Evolutionary conservation across 2,329 filamentous ascomycete species (phyloP).

Genomic region (Lachnellula suecica): DNA sequence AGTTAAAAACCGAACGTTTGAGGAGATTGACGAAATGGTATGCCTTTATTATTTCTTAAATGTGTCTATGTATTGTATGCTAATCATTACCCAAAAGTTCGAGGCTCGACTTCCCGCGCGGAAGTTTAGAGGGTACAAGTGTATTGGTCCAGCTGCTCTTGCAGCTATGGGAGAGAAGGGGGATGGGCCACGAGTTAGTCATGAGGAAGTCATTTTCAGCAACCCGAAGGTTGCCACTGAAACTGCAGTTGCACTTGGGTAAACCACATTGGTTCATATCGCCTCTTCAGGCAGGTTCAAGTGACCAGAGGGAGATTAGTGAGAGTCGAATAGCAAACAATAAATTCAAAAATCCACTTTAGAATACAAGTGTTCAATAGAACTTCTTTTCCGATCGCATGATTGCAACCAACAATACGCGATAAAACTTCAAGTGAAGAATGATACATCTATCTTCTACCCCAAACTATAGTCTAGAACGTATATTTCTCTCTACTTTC

Average conservation of each 20-base stretch:
- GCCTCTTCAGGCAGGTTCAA: conserved; percentile 59
- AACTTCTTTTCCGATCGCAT: not conserved
- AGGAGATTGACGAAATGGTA: conserved; percentile 72
- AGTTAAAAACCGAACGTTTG: conserved; percentile 75
- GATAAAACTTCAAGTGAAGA: too few relatives aligned
- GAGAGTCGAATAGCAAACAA: not conserved
- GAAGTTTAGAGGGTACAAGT: conserved; percentile 40
- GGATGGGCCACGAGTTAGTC: conserved; percentile 2
- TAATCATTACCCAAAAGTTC: conserved; percentile 23
- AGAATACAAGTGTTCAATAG: not conserved
- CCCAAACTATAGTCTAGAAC: too few relatives aligned
- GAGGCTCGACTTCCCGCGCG: conserved; percentile 40
- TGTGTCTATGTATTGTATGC: too few relatives aligned
- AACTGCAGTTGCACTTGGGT: conserved; percentile 6
- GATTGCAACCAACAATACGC: not conserved
- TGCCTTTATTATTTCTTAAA: too few relatives aligned
- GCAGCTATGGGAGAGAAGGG: conserved; percentile 15
- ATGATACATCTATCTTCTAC: too few relatives aligned
- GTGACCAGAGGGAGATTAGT: not conserved
- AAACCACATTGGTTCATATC: conserved; percentile 70
- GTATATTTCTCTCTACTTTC: too few relatives aligned
- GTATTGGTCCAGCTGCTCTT: conserved; percentile 13
- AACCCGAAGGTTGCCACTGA: conserved; percentile 11
- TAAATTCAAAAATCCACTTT: not conserved
- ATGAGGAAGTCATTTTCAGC: conserved; percentile 11